Percentiles rank a stretch among this genome's conserved stretches.
These are phyloP conservation scores for Pseudozyma flocculosa DNA, from an alignment of 1,284 basidiomycete species.

Conservation along the genomic window DNA sequence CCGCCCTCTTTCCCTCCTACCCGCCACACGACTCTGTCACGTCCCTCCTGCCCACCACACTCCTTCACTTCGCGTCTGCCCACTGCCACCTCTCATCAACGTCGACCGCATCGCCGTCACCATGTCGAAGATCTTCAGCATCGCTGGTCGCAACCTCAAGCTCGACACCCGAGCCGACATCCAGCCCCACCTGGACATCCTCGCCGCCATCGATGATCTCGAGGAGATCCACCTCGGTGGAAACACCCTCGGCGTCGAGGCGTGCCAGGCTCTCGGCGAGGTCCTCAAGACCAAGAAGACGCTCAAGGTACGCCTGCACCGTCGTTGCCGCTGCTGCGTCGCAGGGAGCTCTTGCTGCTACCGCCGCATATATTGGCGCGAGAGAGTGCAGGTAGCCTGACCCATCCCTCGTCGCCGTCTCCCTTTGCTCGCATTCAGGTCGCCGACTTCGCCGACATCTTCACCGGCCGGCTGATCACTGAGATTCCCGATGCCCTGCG, in stretches of 20 bases:
- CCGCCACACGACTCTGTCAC: too few relatives aligned
- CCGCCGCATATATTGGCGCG: too few relatives aligned
- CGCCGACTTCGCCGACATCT: slow-evolving; percentile 95
- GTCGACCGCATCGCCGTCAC: too few relatives aligned
- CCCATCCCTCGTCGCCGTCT: too few relatives aligned
- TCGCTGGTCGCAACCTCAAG: slow-evolving; percentile 66
- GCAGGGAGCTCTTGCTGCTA: not conserved
- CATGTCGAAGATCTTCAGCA: too few relatives aligned
- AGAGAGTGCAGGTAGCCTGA: too few relatives aligned
- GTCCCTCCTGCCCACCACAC: too few relatives aligned
- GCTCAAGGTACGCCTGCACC: slow-evolving; percentile 69
- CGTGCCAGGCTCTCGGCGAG: slow-evolving; percentile 79
- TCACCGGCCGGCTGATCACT: slow-evolving; percentile 90
- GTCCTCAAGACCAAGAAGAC: slow-evolving; percentile 71
- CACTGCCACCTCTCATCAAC: too few relatives aligned
- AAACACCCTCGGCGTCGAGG: slow-evolving; percentile 93
- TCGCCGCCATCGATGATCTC: slow-evolving; percentile 69
- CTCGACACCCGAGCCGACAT: slow-evolving; percentile 78
- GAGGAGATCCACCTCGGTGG: slow-evolving; percentile 88
- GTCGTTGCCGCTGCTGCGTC: not conserved
- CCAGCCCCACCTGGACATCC: slow-evolving; percentile 65
- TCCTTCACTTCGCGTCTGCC: too few relatives aligned
- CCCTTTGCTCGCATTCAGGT: slow-evolving; percentile 69
- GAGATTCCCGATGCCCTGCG: slow-evolving; percentile 90
- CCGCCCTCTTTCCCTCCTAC: too few relatives aligned